Base-by-base conservation (phyloP, 495 filamentous ascomycete species). In the Aspergillus haitiensis region DNA sequence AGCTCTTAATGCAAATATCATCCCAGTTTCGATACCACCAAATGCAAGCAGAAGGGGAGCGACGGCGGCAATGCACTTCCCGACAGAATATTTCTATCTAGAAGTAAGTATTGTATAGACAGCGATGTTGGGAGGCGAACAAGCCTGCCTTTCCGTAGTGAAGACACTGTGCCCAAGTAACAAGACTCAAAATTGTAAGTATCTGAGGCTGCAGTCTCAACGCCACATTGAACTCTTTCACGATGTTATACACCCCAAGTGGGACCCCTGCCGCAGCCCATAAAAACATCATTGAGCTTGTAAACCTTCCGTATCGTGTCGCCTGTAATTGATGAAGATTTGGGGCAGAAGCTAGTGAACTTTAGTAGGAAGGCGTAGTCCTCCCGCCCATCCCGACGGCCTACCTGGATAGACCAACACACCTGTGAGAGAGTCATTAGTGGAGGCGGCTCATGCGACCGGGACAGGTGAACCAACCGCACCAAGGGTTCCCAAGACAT, bases 241-340 rank as follows among this genome's bases (percentile, higher is more conserved):
- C 78, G 47, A 88, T 84, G 61, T 87, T 88, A 66, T 86, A 88
- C 6, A 86, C 83, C 3, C 86, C 86, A 0, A 88, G 78, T 8
- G 86, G 83, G 6, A 87, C 80, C 0, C 85, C 84, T 1, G 85
- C 84, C 39, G 72, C 77, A 6, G 86, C 86, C 86, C 85, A 88
- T 15, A 86, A 71, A 15, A 87, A 73, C 84, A 88, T 87, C 84
- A 88, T 87, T 5, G 83, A 80, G 0, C 77, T 53, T 86, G 85
- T 0, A 88, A 68, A 10, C 85, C 84, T 36, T 71, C 75, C 0
- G 84, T 84, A 70, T 84, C 70, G 58, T 87, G 82, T 21, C 84
- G 70, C 16, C 79, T 77, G 60, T 85, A 84, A 66, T 88, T 88
- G 62, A 86, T 81, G 21, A 84, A 65, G 52, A 88, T 85, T 67